A percentile compares a stretch with the other conserved stretches of the same genome.
phyloP scores from a whole-genome alignment of 345 rosid species.

The Eucalyptus tenuipes region DNA sequence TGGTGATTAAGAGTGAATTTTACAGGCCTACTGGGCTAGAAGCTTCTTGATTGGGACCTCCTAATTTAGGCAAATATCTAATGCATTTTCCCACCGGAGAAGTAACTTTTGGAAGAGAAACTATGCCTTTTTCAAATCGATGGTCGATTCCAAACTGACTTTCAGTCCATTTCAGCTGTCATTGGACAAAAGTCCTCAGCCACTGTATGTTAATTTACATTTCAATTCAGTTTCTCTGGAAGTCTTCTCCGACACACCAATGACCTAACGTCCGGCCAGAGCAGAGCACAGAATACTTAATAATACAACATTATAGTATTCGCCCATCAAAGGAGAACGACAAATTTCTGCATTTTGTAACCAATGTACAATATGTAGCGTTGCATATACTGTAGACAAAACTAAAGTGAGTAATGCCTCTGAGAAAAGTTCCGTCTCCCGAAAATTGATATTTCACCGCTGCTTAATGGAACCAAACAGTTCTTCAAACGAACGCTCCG shows the following conservation, averaged over 20 bases:
- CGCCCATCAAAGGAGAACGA: not conserved
- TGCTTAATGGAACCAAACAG: conserved; percentile 63
- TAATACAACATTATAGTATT: not conserved
- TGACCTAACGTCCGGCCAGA: not conserved
- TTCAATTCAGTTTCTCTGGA: not conserved
- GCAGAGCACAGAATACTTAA: not conserved
- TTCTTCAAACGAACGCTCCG: conserved; percentile 40
- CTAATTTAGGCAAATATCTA: not conserved
- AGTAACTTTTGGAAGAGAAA: not conserved
- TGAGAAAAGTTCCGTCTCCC: not conserved
- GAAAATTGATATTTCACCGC: not conserved
- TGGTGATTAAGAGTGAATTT: not conserved
- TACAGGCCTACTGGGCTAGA: not conserved
- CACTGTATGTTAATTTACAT: not conserved
- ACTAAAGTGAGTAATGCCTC: not conserved
- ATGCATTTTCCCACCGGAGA: not conserved
- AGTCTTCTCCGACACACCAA: not conserved
- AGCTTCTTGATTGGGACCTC: not conserved
- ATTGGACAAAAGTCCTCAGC: not conserved
- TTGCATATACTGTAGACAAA: not conserved
- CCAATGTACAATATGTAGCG: not conserved
- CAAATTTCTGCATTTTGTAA: not conserved
- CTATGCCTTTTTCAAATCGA: not conserved
- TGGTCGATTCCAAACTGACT: not conserved
- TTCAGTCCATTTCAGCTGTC: not conserved